Percentiles rank a stretch among this genome's conserved stretches.
phyloP scores from a whole-genome alignment of 768 basidiomycete genomes.

The Tricholoma saponaceum region DNA sequence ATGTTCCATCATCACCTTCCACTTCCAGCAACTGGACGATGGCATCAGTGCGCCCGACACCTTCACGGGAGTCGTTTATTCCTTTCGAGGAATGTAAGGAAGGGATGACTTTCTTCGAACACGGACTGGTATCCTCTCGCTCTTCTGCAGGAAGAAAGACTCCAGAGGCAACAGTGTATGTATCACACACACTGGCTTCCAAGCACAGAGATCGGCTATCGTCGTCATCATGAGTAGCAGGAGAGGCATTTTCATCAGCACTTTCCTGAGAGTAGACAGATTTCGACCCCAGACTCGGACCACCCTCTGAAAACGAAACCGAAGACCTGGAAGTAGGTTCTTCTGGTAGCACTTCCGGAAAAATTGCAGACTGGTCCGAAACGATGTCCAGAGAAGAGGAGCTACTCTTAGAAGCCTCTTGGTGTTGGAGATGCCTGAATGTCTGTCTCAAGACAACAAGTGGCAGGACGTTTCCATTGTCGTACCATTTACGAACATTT shows the following conservation, averaged over 20 bases:
- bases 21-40: background rate
- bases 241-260: background rate
- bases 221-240: background rate
- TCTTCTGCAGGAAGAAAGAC: background rate
- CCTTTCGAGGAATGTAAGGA: background rate
- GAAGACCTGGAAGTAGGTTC: background rate
- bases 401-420: background rate
- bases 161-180: background rate
- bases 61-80: background rate
- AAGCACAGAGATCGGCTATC: background rate
- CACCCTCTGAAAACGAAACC: background rate
- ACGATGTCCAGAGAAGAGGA: background rate
- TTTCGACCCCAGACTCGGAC: background rate
- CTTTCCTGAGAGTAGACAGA: slow-evolving; percentile 11
- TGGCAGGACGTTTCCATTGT: slow-evolving; percentile 7
- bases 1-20: background rate
- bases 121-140: background rate
- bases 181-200: background rate
- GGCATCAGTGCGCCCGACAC: background rate
- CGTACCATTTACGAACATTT: slow-evolving; percentile 5
- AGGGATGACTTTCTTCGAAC: background rate
- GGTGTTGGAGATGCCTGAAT: too few species aligned
- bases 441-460: slow-evolving; percentile 5
- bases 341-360: background rate
- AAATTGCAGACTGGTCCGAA: background rate